Evolutionary conservation across 148 eudicot species (phyloP).

Genomic region (Rheum nobile): DNA sequence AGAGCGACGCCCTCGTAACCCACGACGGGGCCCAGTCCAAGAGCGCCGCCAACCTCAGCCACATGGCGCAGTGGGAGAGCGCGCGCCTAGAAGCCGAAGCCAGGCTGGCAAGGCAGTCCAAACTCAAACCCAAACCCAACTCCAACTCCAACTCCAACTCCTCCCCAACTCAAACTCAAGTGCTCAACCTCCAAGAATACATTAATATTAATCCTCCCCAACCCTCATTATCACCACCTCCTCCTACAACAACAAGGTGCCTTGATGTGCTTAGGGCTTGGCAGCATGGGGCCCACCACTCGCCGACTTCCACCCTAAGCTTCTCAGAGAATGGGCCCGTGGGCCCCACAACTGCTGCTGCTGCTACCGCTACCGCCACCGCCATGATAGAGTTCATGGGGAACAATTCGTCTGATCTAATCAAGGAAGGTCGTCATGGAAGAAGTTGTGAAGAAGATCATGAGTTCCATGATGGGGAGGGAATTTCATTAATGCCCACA

Average conservation of each 20-base stretch:
- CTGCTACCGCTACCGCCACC: constrained; percentile 6
- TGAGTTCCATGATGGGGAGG: constrained; percentile 15
- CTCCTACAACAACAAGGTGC: constrained; percentile 21
- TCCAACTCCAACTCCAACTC: constrained; percentile 20
- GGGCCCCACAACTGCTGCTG: background rate
- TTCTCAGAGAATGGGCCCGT: constrained; percentile 34
- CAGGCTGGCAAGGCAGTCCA: constrained; percentile 63
- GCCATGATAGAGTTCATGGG: constrained; percentile 43
- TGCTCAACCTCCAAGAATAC: background rate
- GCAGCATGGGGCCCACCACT: constrained; percentile 29
- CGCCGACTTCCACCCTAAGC: constrained; percentile 73
- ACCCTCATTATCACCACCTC: background rate
- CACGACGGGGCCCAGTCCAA: constrained; percentile 36
- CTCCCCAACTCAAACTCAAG: background rate
- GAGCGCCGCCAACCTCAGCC: constrained; percentile 71
- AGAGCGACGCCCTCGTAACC: constrained; percentile 46
- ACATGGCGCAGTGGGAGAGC: constrained; percentile 98
- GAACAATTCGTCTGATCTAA: constrained; percentile 8
- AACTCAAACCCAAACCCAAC: constrained; percentile 30
- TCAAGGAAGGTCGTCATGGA: constrained; percentile 44
- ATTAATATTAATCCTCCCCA: too few species aligned
- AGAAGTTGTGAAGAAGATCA: background rate
- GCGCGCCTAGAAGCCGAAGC: constrained; percentile 96
- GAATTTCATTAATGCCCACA: constrained; percentile 20
- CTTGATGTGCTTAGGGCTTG: constrained; percentile 53